Percentiles rank a stretch among this genome's conserved stretches.
phyloP scores from a whole-genome alignment of 805 yeast species.

The Saccharomycopsis sp. region DNA sequence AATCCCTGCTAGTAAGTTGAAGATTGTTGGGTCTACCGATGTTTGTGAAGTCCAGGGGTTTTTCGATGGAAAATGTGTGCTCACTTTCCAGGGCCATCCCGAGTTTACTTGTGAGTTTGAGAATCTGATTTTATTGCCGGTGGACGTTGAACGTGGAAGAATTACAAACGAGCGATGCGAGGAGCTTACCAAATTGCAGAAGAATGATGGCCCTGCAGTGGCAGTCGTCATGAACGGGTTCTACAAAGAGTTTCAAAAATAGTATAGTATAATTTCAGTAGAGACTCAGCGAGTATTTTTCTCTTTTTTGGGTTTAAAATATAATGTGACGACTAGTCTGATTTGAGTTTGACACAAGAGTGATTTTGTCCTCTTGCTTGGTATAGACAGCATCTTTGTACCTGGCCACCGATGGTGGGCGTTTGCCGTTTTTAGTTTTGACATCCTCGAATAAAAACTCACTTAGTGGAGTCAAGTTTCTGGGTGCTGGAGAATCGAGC shows the following conservation, averaged over 20 bases:
- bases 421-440: neutral
- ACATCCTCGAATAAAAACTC: conserved; percentile 1
- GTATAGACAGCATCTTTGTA: conserved; percentile 7
- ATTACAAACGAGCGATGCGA: too few species aligned
- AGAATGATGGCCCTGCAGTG: too few species aligned
- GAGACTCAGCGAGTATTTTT: too few species aligned
- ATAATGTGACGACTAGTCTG: conserved; percentile 13
- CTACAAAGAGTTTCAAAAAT: too few species aligned
- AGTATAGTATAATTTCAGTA: too few species aligned
- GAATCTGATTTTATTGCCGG: conserved; percentile 22
- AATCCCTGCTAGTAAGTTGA: conserved; percentile 30
- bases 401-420: conserved; percentile 5
- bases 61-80: conserved; percentile 32
- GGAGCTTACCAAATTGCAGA: too few species aligned
- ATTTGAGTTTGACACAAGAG: conserved; percentile 17
- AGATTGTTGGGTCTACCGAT: conserved; percentile 37
- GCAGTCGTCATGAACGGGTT: too few species aligned
- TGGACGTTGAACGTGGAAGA: conserved; percentile 21
- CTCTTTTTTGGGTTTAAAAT: conserved; percentile 7
- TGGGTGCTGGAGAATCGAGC: neutral
- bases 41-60: conserved; percentile 62
- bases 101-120: conserved; percentile 46
- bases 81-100: conserved; percentile 88
- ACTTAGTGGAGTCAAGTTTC: neutral
- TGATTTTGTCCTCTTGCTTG: conserved; percentile 15